Percentiles rank a stretch among this genome's conserved stretches.
Evolutionary conservation across 2,329 filamentous ascomycete genomes (phyloP).

Genomic region (Curvularia lunata): DNA sequence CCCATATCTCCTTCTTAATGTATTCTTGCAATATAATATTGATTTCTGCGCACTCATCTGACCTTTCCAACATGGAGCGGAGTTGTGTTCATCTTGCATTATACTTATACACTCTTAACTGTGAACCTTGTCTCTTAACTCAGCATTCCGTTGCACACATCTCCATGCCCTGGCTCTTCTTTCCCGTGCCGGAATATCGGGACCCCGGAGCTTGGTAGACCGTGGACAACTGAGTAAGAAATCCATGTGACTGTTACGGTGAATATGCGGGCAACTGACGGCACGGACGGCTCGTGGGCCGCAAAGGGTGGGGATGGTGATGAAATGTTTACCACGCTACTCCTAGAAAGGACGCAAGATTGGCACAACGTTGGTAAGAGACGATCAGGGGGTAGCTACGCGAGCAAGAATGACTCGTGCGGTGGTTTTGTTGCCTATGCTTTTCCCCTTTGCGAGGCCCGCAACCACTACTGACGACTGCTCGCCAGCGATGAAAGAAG

Average conservation of each 20-base stretch:
- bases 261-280: not conserved
- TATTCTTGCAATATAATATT: not conserved
- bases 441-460: not conserved
- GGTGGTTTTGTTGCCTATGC: not conserved
- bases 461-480: not conserved
- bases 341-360: not conserved
- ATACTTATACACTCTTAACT: not conserved
- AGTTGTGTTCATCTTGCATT: not conserved
- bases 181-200: not conserved
- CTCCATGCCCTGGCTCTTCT: not conserved
- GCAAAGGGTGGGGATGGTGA: not conserved
- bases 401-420: not conserved
- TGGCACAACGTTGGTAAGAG: not conserved
- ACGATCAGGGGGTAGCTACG: not conserved
- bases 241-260: not conserved
- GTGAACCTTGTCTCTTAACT: not conserved
- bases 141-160: not conserved
- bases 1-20: not conserved
- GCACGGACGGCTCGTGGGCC: slow-evolving; percentile 4
- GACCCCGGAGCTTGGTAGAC: not conserved
- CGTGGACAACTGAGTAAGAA: not conserved
- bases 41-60: not conserved
- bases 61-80: not conserved
- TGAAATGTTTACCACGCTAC: not conserved
- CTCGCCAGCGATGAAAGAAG: not conserved